Percentiles rank a stretch among this genome's conserved stretches.
Evolutionary conservation across 257 asterid species (phyloP).

Genomic region (Penstemon barbatus): DNA sequence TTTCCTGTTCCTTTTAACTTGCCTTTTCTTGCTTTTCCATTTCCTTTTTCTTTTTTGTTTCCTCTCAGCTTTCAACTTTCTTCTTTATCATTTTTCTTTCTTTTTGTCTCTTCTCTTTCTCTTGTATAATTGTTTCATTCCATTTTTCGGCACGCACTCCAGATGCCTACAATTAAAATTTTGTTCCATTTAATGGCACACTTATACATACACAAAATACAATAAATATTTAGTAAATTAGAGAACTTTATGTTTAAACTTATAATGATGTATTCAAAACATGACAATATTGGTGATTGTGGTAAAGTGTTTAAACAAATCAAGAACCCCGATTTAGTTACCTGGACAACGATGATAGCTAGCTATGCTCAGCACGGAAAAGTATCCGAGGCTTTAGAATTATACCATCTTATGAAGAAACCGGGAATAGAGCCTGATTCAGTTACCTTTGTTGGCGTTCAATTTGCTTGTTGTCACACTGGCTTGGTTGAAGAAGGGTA

Average conservation of each 20-base stretch:
- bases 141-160: too few relatives aligned
- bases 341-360: conserved; percentile 66
- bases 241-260: too few relatives aligned
- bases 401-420: conserved; percentile 62
- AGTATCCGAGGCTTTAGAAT: conserved; percentile 58
- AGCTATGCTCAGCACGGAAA: conserved; percentile 84
- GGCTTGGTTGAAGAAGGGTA: conserved; percentile 81
- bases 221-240: too few relatives aligned
- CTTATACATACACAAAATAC: too few relatives aligned
- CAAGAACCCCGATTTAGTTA: conserved; percentile 48
- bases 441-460: conserved; percentile 58
- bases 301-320: conserved; percentile 49
- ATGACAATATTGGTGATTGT: conserved; percentile 59
- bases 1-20: too few relatives aligned
- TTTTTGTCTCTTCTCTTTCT: background rate
- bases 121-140: too few relatives aligned
- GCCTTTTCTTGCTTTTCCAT: too few relatives aligned
- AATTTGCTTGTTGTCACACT: conserved; percentile 76
- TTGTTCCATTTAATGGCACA: too few relatives aligned
- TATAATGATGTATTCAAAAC: conserved; percentile 58
- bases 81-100: too few relatives aligned
- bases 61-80: too few relatives aligned
- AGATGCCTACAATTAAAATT: too few relatives aligned
- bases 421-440: conserved; percentile 58
- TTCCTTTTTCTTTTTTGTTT: too few relatives aligned